These are phyloP conservation scores for Candida vartiovaarae DNA, from an alignment of 805 yeast genomes.

Conservation along the genomic window DNA sequence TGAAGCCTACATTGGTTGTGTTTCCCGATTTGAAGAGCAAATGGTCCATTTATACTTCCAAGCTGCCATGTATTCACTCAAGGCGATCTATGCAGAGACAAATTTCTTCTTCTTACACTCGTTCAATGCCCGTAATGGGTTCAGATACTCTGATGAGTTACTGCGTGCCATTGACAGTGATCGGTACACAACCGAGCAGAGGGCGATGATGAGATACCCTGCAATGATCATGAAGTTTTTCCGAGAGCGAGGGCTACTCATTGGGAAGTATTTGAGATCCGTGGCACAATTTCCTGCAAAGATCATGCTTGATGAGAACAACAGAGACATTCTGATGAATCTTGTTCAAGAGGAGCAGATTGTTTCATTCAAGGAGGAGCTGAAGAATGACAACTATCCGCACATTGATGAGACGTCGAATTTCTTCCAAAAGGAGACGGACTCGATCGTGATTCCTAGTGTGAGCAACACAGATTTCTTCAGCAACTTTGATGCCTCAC, in stretches of 20 bases:
- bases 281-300: conserved; percentile 23
- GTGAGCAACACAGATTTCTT: conserved; percentile 14
- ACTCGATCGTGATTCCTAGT: conserved; percentile 23
- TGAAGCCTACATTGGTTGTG: conserved; percentile 5
- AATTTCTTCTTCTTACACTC: conserved; percentile 29
- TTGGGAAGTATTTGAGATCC: conserved; percentile 16
- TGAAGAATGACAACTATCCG: conserved; percentile 18
- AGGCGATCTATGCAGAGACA: conserved; percentile 30
- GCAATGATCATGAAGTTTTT: conserved; percentile 24
- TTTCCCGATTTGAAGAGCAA: conserved; percentile 12
- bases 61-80: conserved; percentile 26
- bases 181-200: conserved; percentile 9
- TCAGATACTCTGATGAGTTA: conserved; percentile 18
- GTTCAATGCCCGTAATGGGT: conserved; percentile 30
- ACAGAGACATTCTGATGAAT: conserved; percentile 17
- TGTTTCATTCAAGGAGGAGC: conserved; percentile 19
- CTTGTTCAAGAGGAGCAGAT: conserved; percentile 24
- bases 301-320: conserved; percentile 21
- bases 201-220: conserved; percentile 21
- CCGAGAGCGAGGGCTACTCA: conserved; percentile 19
- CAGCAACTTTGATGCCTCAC: conserved; percentile 18
- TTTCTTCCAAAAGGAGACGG: conserved; percentile 17
- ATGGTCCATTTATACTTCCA: conserved; percentile 27
- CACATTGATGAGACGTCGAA: conserved; percentile 18
- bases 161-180: conserved; percentile 3